Evolutionary conservation across 768 basidiomycete species (phyloP).

Genomic region (Trametes meyenii): DNA sequence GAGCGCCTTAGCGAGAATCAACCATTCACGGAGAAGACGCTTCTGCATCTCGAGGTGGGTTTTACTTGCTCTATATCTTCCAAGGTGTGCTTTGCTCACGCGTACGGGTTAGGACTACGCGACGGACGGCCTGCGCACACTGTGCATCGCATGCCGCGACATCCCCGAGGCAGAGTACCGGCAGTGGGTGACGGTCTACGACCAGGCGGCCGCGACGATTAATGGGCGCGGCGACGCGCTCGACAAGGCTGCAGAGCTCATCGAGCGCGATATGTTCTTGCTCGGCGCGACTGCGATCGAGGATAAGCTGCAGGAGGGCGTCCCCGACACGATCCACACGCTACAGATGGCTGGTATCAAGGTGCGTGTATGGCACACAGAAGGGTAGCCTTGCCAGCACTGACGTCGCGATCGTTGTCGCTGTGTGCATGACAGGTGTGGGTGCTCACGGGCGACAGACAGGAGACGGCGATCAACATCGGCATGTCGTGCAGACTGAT

Average conservation of each 20-base stretch:
- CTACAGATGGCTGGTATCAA: constrained; percentile 98
- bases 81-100: background rate
- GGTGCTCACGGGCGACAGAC: constrained; percentile 97
- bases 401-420: background rate
- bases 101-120: constrained; percentile 76
- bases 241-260: constrained; percentile 92
- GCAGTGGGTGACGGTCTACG: constrained; percentile 86
- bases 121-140: constrained; percentile 92
- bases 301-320: constrained; percentile 97
- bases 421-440: constrained; percentile 63
- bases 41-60: constrained; percentile 85
- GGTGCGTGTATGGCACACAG: constrained; percentile 38
- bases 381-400: no score
- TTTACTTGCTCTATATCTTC: background rate
- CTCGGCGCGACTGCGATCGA: constrained; percentile 98
- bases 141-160: constrained; percentile 95
- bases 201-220: constrained; percentile 93
- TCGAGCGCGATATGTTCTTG: constrained; percentile 91
- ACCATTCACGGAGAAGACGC: constrained; percentile 80
- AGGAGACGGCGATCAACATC: constrained; percentile 99
- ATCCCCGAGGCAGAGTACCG: constrained; percentile 89
- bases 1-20: constrained; percentile 90
- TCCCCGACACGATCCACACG: constrained; percentile 97
- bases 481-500: constrained; percentile 97
- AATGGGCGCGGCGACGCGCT: constrained; percentile 94